Base-by-base conservation (phyloP, 345 rosid species). In the Citrus australasica region DNA sequence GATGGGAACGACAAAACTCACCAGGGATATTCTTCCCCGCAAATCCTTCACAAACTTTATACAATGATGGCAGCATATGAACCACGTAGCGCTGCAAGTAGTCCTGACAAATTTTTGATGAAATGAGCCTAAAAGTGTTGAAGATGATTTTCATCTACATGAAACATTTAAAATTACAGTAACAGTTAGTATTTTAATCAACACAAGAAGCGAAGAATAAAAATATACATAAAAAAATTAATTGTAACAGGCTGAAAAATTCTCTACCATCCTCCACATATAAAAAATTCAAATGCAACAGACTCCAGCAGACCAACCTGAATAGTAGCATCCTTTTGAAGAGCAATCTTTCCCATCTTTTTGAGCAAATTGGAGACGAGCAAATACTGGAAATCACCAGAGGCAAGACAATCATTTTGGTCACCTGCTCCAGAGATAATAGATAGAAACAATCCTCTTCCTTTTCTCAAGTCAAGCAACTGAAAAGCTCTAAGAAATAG, bases 31-130 rank as follows among this genome's bases (percentile, higher is more conserved):
- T 83, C 82, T 88, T 94, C 71, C 97, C 99, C 9, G 98, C 80
- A 80, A 79, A 90, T 77, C 95, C 97, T 90, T 96, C 97, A n/a
- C 87, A 89, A 38, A 96, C 91, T 91, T 96, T 96, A 86, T 90
- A 96, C 74, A 92, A 67, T 0, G 97, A 94, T 28, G 91, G 84
- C 73, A 96, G 85, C 84, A 96, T 89, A 73, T 84, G 84, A 69
- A 13, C 79, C 63, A 89, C 97, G 69, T 89, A 88, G 56, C 48
- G 87, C 74, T 76, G 78, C 25, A 84, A 87, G 60, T 88, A 87
- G 27, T 84, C 93, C 73, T 78, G 85, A 78, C 69, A 76, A 67
- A 92, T 77, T 79, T 83, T 83, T 2, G 80, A 82, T 61, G 89
- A 59, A 66, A 92, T 77, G 32, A 83, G 85, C 78, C 77, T 83